These are phyloP conservation scores for Eucommia ulmoides DNA, from an alignment of 257 asterid genomes.

Conservation along the genomic window DNA sequence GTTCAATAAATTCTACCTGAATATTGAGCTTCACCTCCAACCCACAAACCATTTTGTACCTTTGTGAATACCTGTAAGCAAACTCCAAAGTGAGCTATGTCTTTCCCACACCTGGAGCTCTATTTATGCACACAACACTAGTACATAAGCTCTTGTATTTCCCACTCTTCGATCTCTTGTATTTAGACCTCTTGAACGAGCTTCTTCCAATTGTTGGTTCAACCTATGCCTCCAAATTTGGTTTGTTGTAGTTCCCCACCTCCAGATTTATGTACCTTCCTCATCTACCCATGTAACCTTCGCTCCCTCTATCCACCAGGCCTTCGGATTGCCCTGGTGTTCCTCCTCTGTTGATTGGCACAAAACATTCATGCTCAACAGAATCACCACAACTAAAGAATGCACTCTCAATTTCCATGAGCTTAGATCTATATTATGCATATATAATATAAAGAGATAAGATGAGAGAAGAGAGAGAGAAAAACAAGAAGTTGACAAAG, in stretches of 20 bases:
- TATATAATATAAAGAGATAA: too few species aligned
- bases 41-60: conserved; percentile 93
- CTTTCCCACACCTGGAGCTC: conserved; percentile 68
- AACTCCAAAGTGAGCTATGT: conserved; percentile 77
- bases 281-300: conserved; percentile 22
- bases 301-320: conserved; percentile 46
- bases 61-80: conserved; percentile 50
- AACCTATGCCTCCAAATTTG: conserved; percentile 54
- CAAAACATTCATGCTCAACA: conserved; percentile 31
- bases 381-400: conserved; percentile 55
- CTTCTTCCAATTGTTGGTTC: conserved; percentile 41
- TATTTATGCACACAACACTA: conserved; percentile 58
- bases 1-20: conserved; percentile 67
- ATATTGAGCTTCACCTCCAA: conserved; percentile 67
- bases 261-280: conserved; percentile 43
- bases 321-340: conserved; percentile 36
- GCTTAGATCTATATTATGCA: too few species aligned
- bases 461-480: too few species aligned
- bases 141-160: conserved; percentile 35
- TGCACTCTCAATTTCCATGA: conserved; percentile 51
- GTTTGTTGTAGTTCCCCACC: conserved; percentile 48
- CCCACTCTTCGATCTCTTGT: conserved; percentile 43
- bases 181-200: conserved; percentile 37
- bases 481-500: too few species aligned
- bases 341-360: conserved; percentile 19